Base-by-base conservation (phyloP, 345 rosid species). In the Rhizophora mangle region DNA sequence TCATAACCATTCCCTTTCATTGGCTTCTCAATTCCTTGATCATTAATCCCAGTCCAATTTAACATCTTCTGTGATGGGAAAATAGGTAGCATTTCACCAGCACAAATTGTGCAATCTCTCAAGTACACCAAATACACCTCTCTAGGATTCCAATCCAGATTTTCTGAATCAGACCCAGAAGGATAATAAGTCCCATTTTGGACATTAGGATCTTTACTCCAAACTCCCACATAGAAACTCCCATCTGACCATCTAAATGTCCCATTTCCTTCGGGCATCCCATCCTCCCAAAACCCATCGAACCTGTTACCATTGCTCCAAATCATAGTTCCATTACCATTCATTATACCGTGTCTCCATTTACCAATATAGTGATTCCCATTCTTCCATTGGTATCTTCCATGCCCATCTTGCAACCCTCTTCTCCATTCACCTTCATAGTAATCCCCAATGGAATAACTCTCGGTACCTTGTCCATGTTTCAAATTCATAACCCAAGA, bases 241-340 rank as follows among this genome's bases (percentile, higher is more conserved):
- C 94, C 96, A 9, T 88, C 96, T 0, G 84, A 58, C 92, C 93
- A 90, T 36, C 83, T 78, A 31, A 77, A 92, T 0, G 90, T 92
- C 32, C 99, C 99, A 70, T 89, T 90, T 34, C 99, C 99, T 75
- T 83, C 88, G 6, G 99, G 99, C 58, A 85, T 76, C 4, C 91
- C 91, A 39, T 87, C 92, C 60, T 90, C 97, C 99, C 99, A 95
- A 60, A 77, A 84, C 0, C 99, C 99, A 68, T 95, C 99, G 71
- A 87, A 92, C 60, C 96, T 82, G 70, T 95, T 92, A 27, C 91
- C 98, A 68, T 82, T 87, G 62, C 76, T 76, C 99, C 94, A 95
- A 54, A 87, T 81, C 92, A 95, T 74, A 0, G 97, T 90, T 2
- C 99, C 99, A 60, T 84, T 89, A 9, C 99, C 97, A 62, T 86